phyloP scores from a whole-genome alignment of 2,329 filamentous ascomycete genomes.

The Calonectria hongkongensis region DNA sequence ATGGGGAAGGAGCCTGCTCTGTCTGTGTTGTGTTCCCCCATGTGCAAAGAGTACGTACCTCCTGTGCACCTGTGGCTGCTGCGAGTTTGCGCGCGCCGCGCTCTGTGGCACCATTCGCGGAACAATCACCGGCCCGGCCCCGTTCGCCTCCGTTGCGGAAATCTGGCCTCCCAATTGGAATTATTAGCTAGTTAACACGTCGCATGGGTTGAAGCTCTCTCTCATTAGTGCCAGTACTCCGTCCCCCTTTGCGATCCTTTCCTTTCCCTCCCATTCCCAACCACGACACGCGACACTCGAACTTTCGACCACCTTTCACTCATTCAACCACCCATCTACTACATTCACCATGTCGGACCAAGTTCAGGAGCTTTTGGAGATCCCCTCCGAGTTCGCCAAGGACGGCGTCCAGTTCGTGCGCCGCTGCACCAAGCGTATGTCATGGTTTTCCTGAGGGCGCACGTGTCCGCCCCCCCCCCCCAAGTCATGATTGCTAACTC shows the following conservation, averaged over 20 bases:
- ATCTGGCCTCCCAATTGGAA: conserved; percentile 41
- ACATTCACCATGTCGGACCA: conserved; percentile 75
- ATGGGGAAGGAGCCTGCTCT: neutral
- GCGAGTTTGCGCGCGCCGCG: no score
- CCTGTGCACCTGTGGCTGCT: conserved; percentile 1
- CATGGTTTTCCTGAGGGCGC: conserved; percentile 11
- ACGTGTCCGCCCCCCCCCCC: neutral
- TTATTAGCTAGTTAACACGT: conserved; percentile 39
- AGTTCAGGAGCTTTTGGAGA: conserved; percentile 81
- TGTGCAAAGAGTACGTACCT: neutral
- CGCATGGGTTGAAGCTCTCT: conserved; percentile 37
- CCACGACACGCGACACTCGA: conserved; percentile 27
- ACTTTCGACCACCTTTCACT: conserved; percentile 4
- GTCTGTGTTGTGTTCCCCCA: neutral
- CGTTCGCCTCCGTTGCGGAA: conserved; percentile 24
- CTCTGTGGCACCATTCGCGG: conserved; percentile 1
- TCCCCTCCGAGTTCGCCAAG: conserved; percentile 78
- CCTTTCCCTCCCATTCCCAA: conserved; percentile 10
- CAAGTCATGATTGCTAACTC: conserved; percentile 29
- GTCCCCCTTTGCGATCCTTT: conserved; percentile 36
- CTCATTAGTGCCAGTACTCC: conserved; percentile 27
- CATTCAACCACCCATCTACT: conserved; percentile 4
- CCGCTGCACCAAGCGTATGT: conserved; percentile 76
- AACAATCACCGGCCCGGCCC: conserved; percentile 27
- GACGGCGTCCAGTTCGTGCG: conserved; percentile 78